Evolutionary conservation across 169 alveolate genomes (phyloP).

Genomic region (Cryptosporidium ubiquitum): DNA sequence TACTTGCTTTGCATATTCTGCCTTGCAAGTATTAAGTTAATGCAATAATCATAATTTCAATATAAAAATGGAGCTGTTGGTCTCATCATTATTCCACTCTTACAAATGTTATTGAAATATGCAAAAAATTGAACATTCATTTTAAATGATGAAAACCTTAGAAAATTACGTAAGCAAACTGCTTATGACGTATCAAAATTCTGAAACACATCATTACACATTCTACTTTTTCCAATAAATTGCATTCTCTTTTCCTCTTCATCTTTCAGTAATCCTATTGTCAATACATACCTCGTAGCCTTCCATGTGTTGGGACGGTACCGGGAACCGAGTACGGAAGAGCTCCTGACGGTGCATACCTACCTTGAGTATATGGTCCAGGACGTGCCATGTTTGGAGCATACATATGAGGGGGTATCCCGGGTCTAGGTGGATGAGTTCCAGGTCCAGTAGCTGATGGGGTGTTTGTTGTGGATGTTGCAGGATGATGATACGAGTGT

Average conservation of each 20-base stretch:
- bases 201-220: constrained; percentile 14
- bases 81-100: not conserved
- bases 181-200: not conserved
- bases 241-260: not conserved
- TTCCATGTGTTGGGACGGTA: constrained; percentile 63
- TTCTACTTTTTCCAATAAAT: not conserved
- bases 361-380: constrained; percentile 70
- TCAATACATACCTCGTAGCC: constrained; percentile 57
- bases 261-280: not conserved
- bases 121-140: not conserved
- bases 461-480: not conserved
- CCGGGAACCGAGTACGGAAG: constrained; percentile 67
- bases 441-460: constrained; percentile 7
- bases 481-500: constrained; percentile 38
- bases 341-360: constrained; percentile 73
- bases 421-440: constrained; percentile 21
- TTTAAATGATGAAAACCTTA: not conserved
- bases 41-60: not conserved
- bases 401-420: constrained; percentile 13
- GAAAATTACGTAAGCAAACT: not conserved
- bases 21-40: not conserved
- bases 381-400: constrained; percentile 39
- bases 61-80: not conserved
- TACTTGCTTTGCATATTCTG: not conserved
- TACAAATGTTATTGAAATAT: not conserved